Base-by-base conservation (phyloP, 148 eudicot species). In the Talinum fruticosum region DNA sequence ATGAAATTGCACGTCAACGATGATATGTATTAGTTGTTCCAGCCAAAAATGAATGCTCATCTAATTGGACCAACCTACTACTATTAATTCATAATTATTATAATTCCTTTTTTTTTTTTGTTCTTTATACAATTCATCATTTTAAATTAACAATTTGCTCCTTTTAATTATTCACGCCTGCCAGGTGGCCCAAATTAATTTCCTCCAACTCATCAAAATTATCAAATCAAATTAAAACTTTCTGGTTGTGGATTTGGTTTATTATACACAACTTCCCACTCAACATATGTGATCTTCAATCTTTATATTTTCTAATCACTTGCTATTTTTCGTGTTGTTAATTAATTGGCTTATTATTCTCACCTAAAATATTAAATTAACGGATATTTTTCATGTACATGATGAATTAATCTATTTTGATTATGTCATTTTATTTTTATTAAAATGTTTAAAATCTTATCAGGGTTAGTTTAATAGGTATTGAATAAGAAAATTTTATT, bases 41-140 rank as follows among this genome's bases (percentile, higher is more conserved):
- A 70, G 44, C 61, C 71, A 76, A 64, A 32, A 67, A 3, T 67
- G 19, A 29, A 30, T 76, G 73, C 65, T 76, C 26, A 47, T 67
- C 77, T 68, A 67, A 80, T 75, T 74, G 53, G 66, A 69, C 79
- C 57, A 49, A 69, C 79, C 79, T 67, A 66, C 24, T 75, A 12
- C 36, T 64, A 26, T 5, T 65, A 5, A 29, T 24, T 33, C 3
- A 19, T n/a, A 69, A 33, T 67, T 8, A 69, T 71, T 71, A 4
- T 13, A 1, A 45, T 4, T 12, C 15, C 7, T 2, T 7, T 7
- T 7, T 7, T 37, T 7, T 7, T 37, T 7, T 41, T 10, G 1
- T 34, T 16, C 2, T 30, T 21, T 33, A 28, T 29, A 69, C 66
- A 54, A 54, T 44, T 77, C 80, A 77, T 77, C 26, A 69, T 77